A percentile compares a stretch with the other conserved stretches of the same genome.
These are phyloP conservation scores for Colletotrichum sp. DNA, from an alignment of 2,329 filamentous ascomycete genomes.

Conservation along the genomic window DNA sequence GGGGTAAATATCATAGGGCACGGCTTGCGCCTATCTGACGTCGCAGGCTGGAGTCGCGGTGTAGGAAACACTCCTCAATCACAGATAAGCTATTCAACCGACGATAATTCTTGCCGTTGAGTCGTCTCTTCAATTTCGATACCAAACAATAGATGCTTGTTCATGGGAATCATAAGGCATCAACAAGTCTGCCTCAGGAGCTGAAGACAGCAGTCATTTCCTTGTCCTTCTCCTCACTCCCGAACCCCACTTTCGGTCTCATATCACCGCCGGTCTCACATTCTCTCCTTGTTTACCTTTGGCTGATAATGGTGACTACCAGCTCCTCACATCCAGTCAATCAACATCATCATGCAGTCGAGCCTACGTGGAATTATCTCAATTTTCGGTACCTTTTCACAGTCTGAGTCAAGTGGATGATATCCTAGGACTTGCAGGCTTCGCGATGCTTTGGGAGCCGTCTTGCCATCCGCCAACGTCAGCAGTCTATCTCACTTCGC, in stretches of 20 bases:
- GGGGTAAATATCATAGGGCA: not conserved
- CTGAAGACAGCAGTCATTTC: not conserved
- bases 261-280: not conserved
- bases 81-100: not conserved
- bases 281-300: not conserved
- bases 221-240: not conserved
- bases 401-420: not conserved
- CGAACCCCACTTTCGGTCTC: not conserved
- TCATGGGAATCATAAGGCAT: not conserved
- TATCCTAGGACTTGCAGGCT: not conserved
- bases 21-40: not conserved
- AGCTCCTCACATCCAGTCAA: not conserved
- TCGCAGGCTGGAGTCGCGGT: not conserved
- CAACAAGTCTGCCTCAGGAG: constrained; percentile 3
- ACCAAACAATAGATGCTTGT: not conserved
- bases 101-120: not conserved
- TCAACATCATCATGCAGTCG: not conserved
- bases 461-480: not conserved
- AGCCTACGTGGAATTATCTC: not conserved
- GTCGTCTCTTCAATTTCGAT: not conserved
- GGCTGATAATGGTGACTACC: not conserved
- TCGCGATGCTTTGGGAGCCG: not conserved
- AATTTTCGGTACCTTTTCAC: not conserved
- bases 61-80: not conserved
- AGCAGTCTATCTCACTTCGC: not conserved